Percentiles rank a stretch among this genome's conserved stretches.
phyloP scores from a whole-genome alignment of 441 rosid species.

The Isatis lusitanica region DNA sequence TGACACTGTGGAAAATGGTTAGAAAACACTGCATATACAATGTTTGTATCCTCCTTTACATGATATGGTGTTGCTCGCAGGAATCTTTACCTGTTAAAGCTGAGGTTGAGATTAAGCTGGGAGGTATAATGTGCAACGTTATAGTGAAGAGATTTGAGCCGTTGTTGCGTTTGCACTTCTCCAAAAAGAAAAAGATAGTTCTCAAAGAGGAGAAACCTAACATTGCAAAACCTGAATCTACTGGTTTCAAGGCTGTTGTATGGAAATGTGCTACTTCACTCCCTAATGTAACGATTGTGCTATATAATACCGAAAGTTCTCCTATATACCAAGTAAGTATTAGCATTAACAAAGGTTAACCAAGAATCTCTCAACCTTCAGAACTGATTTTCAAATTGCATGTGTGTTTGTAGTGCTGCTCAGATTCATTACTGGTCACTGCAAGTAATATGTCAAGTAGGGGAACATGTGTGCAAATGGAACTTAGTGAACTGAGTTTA shows the following conservation, averaged over 20 bases:
- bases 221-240: conserved; percentile 50
- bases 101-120: conserved; percentile 79
- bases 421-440: conserved; percentile 80
- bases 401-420: conserved; percentile 56
- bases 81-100: conserved; percentile 67
- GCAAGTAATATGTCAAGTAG: conserved; percentile 77
- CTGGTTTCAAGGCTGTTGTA: conserved; percentile 58
- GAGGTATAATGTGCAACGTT: conserved; percentile 70
- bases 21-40: background rate
- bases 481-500: conserved; percentile 84
- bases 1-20: background rate
- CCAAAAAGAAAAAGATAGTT: conserved; percentile 70
- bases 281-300: conserved; percentile 76
- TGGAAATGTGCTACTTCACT: conserved; percentile 91
- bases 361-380: conserved; percentile 5
- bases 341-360: conserved; percentile 12
- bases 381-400: background rate
- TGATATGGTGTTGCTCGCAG: conserved; percentile 46
- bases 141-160: conserved; percentile 71
- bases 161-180: conserved; percentile 66
- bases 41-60: background rate
- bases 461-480: conserved; percentile 79
- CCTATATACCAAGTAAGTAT: conserved; percentile 78
- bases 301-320: conserved; percentile 52
- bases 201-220: conserved; percentile 62